Conservation (phyloP, 1,284 basidiomycete genomes). For the Cutaneotrichosporon cutaneum region DNA sequence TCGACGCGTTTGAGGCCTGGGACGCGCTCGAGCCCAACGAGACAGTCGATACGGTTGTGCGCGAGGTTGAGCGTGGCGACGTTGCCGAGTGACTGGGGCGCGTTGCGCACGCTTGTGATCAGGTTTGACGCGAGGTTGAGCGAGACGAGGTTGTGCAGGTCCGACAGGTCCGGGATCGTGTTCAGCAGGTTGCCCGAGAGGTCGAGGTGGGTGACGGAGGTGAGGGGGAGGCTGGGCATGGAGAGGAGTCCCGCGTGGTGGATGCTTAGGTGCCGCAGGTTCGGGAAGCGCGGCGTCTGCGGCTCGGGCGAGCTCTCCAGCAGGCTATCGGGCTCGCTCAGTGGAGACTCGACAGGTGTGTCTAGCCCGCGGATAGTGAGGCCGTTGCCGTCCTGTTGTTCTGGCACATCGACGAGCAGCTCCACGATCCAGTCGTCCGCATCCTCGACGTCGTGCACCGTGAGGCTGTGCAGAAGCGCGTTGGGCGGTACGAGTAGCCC, state of each 20-base stretch:
- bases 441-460: slow-evolving; percentile 48
- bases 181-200: slow-evolving; percentile 78
- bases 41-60: slow-evolving; percentile 82
- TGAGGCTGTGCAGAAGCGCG: slow-evolving; percentile 43
- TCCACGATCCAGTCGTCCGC: slow-evolving; percentile 52
- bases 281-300: slow-evolving; percentile 41
- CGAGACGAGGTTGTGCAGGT: slow-evolving; percentile 72
- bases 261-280: slow-evolving; percentile 46
- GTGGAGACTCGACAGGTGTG: background rate
- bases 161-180: slow-evolving; percentile 62
- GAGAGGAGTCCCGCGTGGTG: slow-evolving; percentile 39
- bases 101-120: slow-evolving; percentile 90
- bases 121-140: slow-evolving; percentile 93
- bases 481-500: slow-evolving; percentile 42
- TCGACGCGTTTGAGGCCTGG: slow-evolving; percentile 79
- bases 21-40: slow-evolving; percentile 89
- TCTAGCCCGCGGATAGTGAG: slow-evolving; percentile 1
- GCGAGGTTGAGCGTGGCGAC: slow-evolving; percentile 74
- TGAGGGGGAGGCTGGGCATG: slow-evolving; percentile 64
- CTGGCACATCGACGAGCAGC: slow-evolving; percentile 25
- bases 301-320: background rate
- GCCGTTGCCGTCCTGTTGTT: background rate
- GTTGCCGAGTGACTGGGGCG: slow-evolving; percentile 76
- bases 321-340: background rate
- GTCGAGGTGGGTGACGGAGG: slow-evolving; percentile 84